phyloP scores from a whole-genome alignment of 2,329 filamentous ascomycete genomes.

The Leptographium radiaticola region DNA sequence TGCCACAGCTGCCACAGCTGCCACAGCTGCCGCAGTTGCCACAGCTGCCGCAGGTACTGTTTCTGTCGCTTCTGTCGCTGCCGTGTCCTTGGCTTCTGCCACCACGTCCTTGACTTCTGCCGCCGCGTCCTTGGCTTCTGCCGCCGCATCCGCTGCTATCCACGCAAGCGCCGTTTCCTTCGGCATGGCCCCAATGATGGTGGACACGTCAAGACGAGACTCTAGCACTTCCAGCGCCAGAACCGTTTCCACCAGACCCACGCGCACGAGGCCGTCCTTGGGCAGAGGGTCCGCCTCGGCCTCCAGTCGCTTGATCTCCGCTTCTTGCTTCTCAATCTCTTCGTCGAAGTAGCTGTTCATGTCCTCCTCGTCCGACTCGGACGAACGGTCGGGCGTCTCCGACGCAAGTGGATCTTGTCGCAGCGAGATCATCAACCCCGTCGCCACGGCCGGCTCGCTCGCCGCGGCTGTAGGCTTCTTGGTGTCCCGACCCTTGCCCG shows the following conservation, averaged over 20 bases:
- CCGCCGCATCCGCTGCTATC: conserved; percentile 8
- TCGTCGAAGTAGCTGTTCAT: conserved; percentile 43
- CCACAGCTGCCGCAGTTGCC: too few relatives aligned
- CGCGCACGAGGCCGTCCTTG: conserved; percentile 30
- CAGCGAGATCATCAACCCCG: conserved; percentile 6
- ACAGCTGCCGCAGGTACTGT: too few relatives aligned
- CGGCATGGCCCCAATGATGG: conserved; percentile 29
- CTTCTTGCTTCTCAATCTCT: conserved; percentile 37
- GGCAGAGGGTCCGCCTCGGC: conserved; percentile 26
- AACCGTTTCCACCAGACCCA: conserved; percentile 30
- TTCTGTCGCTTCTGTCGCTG: too few relatives aligned
- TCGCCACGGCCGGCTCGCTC: not conserved
- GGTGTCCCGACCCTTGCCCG: not conserved
- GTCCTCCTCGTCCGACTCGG: conserved; percentile 44
- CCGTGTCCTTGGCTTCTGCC: not conserved
- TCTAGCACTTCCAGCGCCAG: conserved; percentile 33
- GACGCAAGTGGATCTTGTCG: not conserved
- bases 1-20: too few relatives aligned
- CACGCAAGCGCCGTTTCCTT: conserved; percentile 16
- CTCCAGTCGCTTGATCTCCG: conserved; percentile 37
- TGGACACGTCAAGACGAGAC: conserved; percentile 28
- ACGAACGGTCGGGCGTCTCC: conserved; percentile 14
- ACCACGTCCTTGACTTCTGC: not conserved
- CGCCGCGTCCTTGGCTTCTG: not conserved
- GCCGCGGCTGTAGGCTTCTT: not conserved